Evolutionary conservation across 768 basidiomycete species (phyloP).

Genomic region (Amanita brunnescens): DNA sequence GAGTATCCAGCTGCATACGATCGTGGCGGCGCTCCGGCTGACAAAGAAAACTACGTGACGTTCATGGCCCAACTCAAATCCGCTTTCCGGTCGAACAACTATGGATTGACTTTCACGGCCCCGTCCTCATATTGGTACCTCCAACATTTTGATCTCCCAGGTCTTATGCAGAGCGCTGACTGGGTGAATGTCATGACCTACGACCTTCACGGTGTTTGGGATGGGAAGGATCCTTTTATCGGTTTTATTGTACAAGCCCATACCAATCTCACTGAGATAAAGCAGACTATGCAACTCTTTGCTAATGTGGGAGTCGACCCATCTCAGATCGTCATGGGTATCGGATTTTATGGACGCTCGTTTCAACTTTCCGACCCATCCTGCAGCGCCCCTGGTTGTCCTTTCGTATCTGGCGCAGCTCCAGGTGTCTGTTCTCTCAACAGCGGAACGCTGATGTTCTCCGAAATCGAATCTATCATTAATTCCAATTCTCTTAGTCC

Average conservation of each 20-base stretch:
- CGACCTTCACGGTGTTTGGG: slow-evolving; percentile 18
- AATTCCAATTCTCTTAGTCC: slow-evolving; percentile 2
- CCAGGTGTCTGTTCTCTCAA: slow-evolving; percentile 9
- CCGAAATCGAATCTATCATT: slow-evolving; percentile 15
- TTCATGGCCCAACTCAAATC: slow-evolving; percentile 16
- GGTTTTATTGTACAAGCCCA: slow-evolving; percentile 10
- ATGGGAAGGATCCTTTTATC: slow-evolving; percentile 11
- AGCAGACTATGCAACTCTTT: slow-evolving; percentile 15
- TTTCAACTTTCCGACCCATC: slow-evolving; percentile 15
- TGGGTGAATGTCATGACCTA: slow-evolving; percentile 19
- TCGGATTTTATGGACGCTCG: slow-evolving; percentile 21
- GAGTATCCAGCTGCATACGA: slow-evolving; percentile 19
- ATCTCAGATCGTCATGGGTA: slow-evolving; percentile 16
- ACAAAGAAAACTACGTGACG: slow-evolving; percentile 15
- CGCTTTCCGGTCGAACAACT: slow-evolving; percentile 14
- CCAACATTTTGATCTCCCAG: slow-evolving; percentile 21
- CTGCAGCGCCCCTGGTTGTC: slow-evolving; percentile 15
- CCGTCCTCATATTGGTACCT: slow-evolving; percentile 22
- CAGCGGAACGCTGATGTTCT: slow-evolving; percentile 12
- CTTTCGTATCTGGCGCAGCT: slow-evolving; percentile 12
- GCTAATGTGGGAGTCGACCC: slow-evolving; percentile 16
- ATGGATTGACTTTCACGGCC: slow-evolving; percentile 19
- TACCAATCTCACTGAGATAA: slow-evolving; percentile 18
- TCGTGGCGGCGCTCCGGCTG: slow-evolving; percentile 16
- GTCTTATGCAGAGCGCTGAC: slow-evolving; percentile 14